Base-by-base conservation (phyloP, 192 early-diverging fungal genomes). In the Coemansia pectinata region DNA sequence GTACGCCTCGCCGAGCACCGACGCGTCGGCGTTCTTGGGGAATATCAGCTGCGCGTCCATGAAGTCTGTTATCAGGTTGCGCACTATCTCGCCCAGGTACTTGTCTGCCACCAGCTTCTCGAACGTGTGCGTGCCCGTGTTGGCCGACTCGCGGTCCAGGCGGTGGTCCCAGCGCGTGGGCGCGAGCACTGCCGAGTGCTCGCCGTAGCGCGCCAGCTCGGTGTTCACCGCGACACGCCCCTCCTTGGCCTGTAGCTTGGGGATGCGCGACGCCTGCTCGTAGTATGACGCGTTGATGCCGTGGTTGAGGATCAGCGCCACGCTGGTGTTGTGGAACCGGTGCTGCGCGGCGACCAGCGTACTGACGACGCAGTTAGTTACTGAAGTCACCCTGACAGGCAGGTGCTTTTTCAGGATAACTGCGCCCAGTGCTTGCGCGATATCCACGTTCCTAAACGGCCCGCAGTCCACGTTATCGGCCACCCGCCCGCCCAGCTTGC, bases 251-350 rank as follows among this genome's bases (percentile, higher is more conserved):
- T 29, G 53, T 61, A 2, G 41, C 41, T 15, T 12, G 14, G 41
- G 41, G 5, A 42, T 42, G 14, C 41, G 41, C 41, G 41, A 9
- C 0, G 41, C 11, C 27, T 15, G 73, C 83, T 99, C 97, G 45
- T 95, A 90, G 83, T 98, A 99, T 21, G 95, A 92, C 27, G 93
- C 95, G 66, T 99, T 99, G 75, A 93, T 91, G 19, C 97, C 97
- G 53, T 95, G 98, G 65, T 96, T 96, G 5, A 97, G 80, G 64
- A 98, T 98, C 52, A 95, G 86, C 65, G 93, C 95, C 60, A 91
- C 81, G 55, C 88, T 47, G 7, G 95, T 95, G 27, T 87, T 69
- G 8, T 89, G 90, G 57, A 92, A 81, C 21, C 77, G 70, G 84
- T 96, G 95, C 21, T 95, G 93, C 74, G 97, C 90, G 15, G 93